Conservation (phyloP, 2,329 filamentous ascomycete genomes). For the Beauveria asiatica region DNA sequence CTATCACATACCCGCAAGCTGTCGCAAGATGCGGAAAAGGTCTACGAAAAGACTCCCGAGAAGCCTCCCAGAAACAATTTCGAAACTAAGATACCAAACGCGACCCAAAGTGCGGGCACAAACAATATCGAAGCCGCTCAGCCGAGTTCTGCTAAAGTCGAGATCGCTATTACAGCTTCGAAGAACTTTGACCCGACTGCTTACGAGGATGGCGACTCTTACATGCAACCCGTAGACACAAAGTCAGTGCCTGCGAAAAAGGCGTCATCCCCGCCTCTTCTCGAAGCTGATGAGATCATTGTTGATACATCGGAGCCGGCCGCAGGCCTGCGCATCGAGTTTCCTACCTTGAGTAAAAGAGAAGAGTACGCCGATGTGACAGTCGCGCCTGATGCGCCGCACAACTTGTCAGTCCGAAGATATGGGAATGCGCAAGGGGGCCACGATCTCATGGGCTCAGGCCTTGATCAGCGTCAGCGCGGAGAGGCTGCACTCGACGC, state of each 20-base stretch:
- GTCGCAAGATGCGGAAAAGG: background rate
- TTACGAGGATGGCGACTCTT: conserved; percentile 25
- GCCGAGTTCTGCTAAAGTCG: conserved; percentile 32
- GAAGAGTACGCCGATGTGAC: conserved; percentile 44
- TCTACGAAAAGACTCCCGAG: background rate
- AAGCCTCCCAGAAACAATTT: background rate
- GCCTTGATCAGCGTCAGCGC: conserved; percentile 72
- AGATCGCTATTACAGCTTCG: conserved; percentile 40
- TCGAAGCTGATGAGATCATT: background rate
- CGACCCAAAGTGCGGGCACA: background rate
- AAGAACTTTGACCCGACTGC: conserved; percentile 28
- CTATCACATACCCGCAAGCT: conserved; percentile 12
- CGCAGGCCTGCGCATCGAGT: conserved; percentile 37
- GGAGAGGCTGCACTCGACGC: conserved; percentile 65
- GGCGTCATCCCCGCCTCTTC: background rate
- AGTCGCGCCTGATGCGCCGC: conserved; percentile 38
- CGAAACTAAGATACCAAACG: background rate
- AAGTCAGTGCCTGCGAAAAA: background rate
- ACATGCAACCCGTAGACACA: conserved; percentile 11
- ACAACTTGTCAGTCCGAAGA: conserved; percentile 44
- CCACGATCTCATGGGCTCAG: conserved; percentile 49
- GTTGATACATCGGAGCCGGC: conserved; percentile 11
- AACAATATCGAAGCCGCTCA: conserved; percentile 23
- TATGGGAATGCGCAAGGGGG: conserved; percentile 44
- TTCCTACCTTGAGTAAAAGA: conserved; percentile 20